phyloP scores from a whole-genome alignment of 2,329 filamentous ascomycete genomes.

The Emericellopsis atlantica region DNA sequence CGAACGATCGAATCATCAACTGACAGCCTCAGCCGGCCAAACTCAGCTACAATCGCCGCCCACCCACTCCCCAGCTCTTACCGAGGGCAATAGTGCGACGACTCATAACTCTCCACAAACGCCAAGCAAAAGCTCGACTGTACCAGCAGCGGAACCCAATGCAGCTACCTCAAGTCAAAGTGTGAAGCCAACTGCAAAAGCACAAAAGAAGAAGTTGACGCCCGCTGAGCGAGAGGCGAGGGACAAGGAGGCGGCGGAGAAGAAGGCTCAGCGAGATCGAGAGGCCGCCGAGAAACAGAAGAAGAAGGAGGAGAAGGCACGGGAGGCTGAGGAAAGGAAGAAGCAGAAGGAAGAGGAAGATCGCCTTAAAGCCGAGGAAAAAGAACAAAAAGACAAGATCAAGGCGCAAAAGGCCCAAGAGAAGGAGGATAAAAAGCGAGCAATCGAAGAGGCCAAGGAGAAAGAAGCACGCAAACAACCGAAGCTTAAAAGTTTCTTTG shows the following conservation, averaged over 20 bases:
- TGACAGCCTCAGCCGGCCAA: no score
- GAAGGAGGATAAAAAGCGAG: conserved; percentile 27
- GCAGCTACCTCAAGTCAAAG: conserved; percentile 3
- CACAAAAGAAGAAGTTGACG: conserved; percentile 28
- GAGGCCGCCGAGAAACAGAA: conserved; percentile 15
- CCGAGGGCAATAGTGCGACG: conserved; percentile 28
- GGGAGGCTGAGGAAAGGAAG: conserved; percentile 19
- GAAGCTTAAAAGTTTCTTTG: conserved; percentile 34
- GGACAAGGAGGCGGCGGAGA: conserved; percentile 22
- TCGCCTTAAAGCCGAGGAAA: conserved; percentile 25
- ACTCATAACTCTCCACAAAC: conserved; percentile 22
- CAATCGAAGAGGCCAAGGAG: conserved; percentile 27
- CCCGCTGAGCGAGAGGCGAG: conserved; percentile 23
- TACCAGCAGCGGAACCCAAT: conserved; percentile 1
- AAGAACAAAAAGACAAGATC: conserved; percentile 25
- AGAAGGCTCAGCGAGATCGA: conserved; percentile 21
- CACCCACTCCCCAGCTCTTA: conserved; percentile 18
- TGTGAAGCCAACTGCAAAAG: conserved; percentile 8
- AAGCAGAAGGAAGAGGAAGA: conserved; percentile 18
- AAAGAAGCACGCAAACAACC: conserved; percentile 36
- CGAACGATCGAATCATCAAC: neutral
- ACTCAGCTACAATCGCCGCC: no score
- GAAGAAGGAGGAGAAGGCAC: conserved; percentile 22
- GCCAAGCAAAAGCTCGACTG: conserved; percentile 12
- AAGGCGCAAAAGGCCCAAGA: conserved; percentile 11